phyloP scores from a whole-genome alignment of 495 filamentous ascomycete species.

The Daldinia decipiens region DNA sequence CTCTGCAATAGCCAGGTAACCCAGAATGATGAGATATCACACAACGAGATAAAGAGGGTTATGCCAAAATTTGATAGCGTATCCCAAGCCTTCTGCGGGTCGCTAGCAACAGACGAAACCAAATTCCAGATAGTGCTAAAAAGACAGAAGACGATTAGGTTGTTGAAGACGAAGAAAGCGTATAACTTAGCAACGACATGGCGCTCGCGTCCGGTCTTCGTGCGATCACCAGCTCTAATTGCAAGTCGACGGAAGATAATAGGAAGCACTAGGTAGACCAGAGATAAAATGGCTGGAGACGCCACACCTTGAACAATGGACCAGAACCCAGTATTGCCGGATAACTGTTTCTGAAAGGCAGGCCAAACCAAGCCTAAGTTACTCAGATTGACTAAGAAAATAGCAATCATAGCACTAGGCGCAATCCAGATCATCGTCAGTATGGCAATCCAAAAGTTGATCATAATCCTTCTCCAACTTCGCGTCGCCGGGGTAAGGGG shows the following conservation, averaged over 20 bases:
- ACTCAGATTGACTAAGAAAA: conserved; percentile 86
- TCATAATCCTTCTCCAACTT: conserved; percentile 76
- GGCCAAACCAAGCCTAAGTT: conserved; percentile 86
- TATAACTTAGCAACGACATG: conserved; percentile 93
- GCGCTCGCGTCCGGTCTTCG: conserved; percentile 91
- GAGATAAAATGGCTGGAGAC: conserved; percentile 88
- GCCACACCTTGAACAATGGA: conserved; percentile 92
- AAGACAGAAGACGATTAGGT: conserved; percentile 90
- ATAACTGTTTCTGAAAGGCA: conserved; percentile 72
- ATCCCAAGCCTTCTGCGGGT: conserved; percentile 67
- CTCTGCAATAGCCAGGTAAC: conserved; percentile 91
- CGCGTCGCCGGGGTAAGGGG: conserved; percentile 71
- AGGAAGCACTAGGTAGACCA: conserved; percentile 88
- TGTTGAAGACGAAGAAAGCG: conserved; percentile 98
- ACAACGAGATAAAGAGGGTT: conserved; percentile 73
- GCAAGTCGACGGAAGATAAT: conserved; percentile 88
- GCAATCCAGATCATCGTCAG: conserved; percentile 90
- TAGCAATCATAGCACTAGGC: conserved; percentile 94
- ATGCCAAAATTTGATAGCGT: conserved; percentile 71
- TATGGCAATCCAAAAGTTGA: conserved; percentile 81
- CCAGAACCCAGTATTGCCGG: conserved; percentile 72
- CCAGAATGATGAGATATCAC: conserved; percentile 89
- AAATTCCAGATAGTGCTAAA: conserved; percentile 84
- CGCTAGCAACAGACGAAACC: conserved; percentile 68
- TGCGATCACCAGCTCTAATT: conserved; percentile 81